Conservation (phyloP, 164 flowering plant genomes). For the Liquidambar formosana region DNA sequence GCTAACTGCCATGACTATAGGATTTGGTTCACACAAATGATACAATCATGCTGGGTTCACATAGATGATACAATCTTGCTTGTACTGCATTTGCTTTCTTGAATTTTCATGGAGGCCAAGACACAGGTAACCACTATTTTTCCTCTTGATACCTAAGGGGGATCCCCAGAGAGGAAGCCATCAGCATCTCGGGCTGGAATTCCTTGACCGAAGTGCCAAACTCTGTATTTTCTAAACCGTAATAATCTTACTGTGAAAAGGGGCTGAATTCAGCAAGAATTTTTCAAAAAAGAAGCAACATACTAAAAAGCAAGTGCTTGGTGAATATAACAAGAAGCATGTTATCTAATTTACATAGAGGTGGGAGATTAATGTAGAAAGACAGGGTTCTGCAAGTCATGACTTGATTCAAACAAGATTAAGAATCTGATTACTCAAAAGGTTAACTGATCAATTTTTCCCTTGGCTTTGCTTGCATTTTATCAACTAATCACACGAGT, state of each 20-base stretch:
- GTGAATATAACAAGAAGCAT: conserved; percentile 62
- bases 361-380: conserved; percentile 62
- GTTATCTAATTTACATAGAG: no score
- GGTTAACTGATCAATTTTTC: not conserved
- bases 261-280: conserved; percentile 6
- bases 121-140: conserved; percentile 81
- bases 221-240: conserved; percentile 49
- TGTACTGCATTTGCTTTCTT: no score
- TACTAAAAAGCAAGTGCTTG: not conserved
- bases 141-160: conserved; percentile 53
- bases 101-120: conserved; percentile 61
- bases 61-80: conserved; percentile 56
- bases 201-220: conserved; percentile 78
- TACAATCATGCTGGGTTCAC: no score
- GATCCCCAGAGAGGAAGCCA: conserved; percentile 45
- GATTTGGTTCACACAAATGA: conserved; percentile 63
- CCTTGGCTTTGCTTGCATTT: no score
- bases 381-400: conserved; percentile 68
- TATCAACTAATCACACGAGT: not conserved
- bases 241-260: conserved; percentile 50
- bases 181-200: conserved; percentile 45
- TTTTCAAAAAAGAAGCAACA: not conserved
- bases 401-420: conserved; percentile 28
- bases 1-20: conserved; percentile 67
- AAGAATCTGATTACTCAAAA: not conserved